Evolutionary conservation across 176 grass and related monocot genomes (phyloP).

Genomic region (Oryza meyeriana): DNA sequence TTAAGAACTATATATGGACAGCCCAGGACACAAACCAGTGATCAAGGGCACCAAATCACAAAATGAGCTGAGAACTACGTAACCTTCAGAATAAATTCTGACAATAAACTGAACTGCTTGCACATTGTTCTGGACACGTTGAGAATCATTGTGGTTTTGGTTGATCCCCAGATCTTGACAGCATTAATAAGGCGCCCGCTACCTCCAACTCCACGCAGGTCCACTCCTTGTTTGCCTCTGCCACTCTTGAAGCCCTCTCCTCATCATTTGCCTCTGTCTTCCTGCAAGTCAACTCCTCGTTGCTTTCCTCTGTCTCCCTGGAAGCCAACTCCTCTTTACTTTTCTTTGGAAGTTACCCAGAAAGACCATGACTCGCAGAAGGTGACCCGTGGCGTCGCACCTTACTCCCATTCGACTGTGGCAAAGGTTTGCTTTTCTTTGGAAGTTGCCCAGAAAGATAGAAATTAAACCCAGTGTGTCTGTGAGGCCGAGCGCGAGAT

Average conservation of each 20-base stretch:
- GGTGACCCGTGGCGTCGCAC: no score
- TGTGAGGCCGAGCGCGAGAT: no score
- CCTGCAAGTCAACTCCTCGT: not conserved
- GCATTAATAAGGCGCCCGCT: not conserved
- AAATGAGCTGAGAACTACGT: not conserved
- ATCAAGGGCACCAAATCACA: not conserved
- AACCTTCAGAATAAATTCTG: not conserved
- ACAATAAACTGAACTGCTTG: not conserved
- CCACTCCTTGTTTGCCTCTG: not conserved
- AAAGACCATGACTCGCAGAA: no score
- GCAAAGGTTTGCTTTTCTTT: no score
- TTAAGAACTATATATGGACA: not conserved
- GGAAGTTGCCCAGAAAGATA: no score
- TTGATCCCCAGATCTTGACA: not conserved
- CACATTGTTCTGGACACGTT: not conserved
- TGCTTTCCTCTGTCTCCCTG: not conserved
- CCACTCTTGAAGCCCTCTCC: not conserved
- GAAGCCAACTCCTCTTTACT: not conserved
- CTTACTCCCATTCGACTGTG: no score
- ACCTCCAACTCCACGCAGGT: not conserved
- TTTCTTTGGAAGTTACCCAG: no score
- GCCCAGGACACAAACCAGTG: slow-evolving; percentile 13
- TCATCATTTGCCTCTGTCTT: not conserved
- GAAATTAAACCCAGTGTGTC: no score
- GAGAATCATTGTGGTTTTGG: not conserved